Conservation (phyloP, 202 grass and related monocot species). For the Cymbopogon flexuosus region DNA sequence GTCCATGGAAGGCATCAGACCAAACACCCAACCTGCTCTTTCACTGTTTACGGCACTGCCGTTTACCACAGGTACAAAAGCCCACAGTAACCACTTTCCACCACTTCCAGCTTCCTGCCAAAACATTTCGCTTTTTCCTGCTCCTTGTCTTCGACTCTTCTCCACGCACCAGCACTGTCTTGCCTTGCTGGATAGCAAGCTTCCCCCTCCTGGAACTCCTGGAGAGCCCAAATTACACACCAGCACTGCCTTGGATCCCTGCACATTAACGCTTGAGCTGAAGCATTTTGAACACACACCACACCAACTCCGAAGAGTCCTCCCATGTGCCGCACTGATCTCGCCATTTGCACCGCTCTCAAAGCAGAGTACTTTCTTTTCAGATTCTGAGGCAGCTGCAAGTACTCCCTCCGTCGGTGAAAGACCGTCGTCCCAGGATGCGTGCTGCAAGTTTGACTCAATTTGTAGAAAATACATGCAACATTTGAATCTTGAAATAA, state of each 20-base stretch:
- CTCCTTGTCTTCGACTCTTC: not conserved
- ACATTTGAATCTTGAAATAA: no score
- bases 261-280: no score
- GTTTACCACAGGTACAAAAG: not conserved
- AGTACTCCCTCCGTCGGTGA: no score
- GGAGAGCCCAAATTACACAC: not conserved
- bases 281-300: no score
- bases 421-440: no score
- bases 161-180: not conserved
- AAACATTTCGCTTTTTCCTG: not conserved
- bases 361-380: not conserved
- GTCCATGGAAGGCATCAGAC: not conserved
- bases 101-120: not conserved
- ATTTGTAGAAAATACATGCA: no score
- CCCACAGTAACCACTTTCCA: not conserved
- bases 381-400: not conserved
- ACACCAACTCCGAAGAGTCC: not conserved
- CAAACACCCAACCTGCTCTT: not conserved
- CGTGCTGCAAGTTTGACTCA: no score
- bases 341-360: slow-evolving; percentile 9
- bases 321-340: slow-evolving; percentile 1
- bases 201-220: not conserved
- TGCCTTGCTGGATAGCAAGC: no score
- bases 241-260: not conserved
- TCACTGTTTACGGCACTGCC: not conserved